phyloP scores from a whole-genome alignment of 352 stramenopile genomes.

The Globisporangium emineosum region DNA sequence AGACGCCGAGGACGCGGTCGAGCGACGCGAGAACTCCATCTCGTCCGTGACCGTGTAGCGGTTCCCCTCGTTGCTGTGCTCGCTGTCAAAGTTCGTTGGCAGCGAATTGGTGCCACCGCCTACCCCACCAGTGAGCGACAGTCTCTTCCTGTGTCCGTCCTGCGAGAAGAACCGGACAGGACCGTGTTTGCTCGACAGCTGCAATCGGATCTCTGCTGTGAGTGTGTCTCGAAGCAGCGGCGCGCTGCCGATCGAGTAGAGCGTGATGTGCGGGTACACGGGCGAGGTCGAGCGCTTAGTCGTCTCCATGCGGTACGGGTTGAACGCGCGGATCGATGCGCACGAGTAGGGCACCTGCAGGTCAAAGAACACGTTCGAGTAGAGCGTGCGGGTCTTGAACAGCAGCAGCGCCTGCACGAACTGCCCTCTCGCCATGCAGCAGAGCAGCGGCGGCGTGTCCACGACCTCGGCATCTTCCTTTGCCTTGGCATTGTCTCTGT shows the following conservation, averaged over 20 bases:
- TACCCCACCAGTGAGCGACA: conserved; percentile 11
- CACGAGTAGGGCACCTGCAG: conserved; percentile 80
- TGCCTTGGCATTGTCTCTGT: background rate
- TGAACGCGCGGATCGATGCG: conserved; percentile 70
- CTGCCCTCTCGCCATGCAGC: conserved; percentile 59
- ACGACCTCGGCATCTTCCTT: conserved; percentile 4
- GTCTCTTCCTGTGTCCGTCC: conserved; percentile 12
- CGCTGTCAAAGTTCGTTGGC: conserved; percentile 8
- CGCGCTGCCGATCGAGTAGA: conserved; percentile 51
- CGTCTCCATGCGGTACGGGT: conserved; percentile 62
- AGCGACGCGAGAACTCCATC: conserved; percentile 13
- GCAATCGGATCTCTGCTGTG: conserved; percentile 23
- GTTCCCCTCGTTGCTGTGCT: background rate
- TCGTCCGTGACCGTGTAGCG: conserved; percentile 16
- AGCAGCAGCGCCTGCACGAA: conserved; percentile 73
- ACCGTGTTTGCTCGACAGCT: conserved; percentile 38
- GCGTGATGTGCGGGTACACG: conserved; percentile 66
- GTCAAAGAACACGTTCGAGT: conserved; percentile 81
- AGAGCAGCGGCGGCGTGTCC: conserved; percentile 37
- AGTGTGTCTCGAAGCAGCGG: conserved; percentile 55
- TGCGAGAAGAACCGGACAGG: conserved; percentile 24
- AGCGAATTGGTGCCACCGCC: background rate
- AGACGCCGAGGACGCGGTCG: conserved; percentile 12
- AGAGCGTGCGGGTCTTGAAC: conserved; percentile 67
- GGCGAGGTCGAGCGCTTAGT: conserved; percentile 47